Evolutionary conservation across 257 asterid genomes (phyloP), one percentile per base, ranked within the genome.

Genomic region (Solanum commersonii): DNA sequence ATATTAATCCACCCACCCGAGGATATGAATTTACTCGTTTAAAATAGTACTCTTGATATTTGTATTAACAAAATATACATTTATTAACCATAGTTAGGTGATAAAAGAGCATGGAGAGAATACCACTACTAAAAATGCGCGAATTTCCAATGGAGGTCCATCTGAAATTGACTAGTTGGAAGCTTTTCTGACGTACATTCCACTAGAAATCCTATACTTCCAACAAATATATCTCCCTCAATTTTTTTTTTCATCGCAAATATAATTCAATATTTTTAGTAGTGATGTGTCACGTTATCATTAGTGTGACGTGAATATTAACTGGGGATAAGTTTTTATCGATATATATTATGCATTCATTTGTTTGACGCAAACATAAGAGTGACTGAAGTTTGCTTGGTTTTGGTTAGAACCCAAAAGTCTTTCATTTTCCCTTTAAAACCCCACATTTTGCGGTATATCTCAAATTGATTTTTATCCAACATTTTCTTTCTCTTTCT

Each of bases 1-100:
- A 3, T 0, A 9, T n/a, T 63, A 63, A 63, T n/a, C 15, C 1
- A 0, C 1, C 15, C 1, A 0, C 1, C n/a, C 11, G 29, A 10
- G 31, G 8, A 65, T n/a, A 65, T 67, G 35, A 67, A 67, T 67
- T 67, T 25, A 25, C 18, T 67, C 73, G 20, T 63, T 5, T 6
- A 5, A 68, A 29, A 68, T 68, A 2, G 0, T 29, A 6, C 29
- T 14, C 4, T 68, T 68, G 0, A 68, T 12, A 27, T 6, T 6
- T 68, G 2, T 68, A 68, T 29, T 6, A 15, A 68, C 37, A 27
- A 31, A 16, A 33, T 18, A 72, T 2, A 72, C 44, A 33, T 33
- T 34, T 4, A 33, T 72, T 18, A 31, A 33, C 5, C 44, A 72
- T 4, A 18, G 8, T 34, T 14, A 34, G 81, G 79, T 73, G 29